A percentile compares a stretch with the other conserved stretches of the same genome.
Conservation (phyloP, 1,284 basidiomycete species). For the Pisolithus thermaeus region DNA sequence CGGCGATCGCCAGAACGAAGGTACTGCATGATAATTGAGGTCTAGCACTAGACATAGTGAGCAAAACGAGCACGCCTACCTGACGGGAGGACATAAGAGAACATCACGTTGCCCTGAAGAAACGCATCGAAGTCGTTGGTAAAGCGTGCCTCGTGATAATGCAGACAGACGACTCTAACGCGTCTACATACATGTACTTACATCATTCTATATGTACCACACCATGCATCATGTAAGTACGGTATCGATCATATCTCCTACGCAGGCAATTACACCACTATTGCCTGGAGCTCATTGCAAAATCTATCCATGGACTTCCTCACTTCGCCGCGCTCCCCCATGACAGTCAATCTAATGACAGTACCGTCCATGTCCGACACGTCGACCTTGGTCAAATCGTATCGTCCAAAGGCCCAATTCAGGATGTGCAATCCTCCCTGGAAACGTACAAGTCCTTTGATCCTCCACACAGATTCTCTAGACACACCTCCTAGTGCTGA, state of each 20-base stretch:
- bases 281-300: conserved; percentile 44
- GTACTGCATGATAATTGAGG: too few relatives aligned
- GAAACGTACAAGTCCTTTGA: conserved; percentile 79
- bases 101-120: background rate
- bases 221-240: background rate
- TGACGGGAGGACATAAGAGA: conserved; percentile 39
- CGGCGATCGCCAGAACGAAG: too few relatives aligned
- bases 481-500: conserved; percentile 49
- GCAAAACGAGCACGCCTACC: too few relatives aligned
- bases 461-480: conserved; percentile 67
- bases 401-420: conserved; percentile 89
- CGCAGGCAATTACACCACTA: conserved; percentile 21
- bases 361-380: conserved; percentile 32
- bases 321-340: conserved; percentile 85
- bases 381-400: conserved; percentile 52
- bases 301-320: conserved; percentile 53
- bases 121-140: background rate
- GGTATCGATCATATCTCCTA: background rate
- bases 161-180: too few relatives aligned
- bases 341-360: conserved; percentile 64
- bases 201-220: too few relatives aligned
- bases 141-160: too few relatives aligned
- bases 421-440: conserved; percentile 51
- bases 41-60: too few relatives aligned
- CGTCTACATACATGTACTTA: too few relatives aligned